Conservation (phyloP, 176 grass and related monocot genomes). For the Triticum urartu region DNA sequence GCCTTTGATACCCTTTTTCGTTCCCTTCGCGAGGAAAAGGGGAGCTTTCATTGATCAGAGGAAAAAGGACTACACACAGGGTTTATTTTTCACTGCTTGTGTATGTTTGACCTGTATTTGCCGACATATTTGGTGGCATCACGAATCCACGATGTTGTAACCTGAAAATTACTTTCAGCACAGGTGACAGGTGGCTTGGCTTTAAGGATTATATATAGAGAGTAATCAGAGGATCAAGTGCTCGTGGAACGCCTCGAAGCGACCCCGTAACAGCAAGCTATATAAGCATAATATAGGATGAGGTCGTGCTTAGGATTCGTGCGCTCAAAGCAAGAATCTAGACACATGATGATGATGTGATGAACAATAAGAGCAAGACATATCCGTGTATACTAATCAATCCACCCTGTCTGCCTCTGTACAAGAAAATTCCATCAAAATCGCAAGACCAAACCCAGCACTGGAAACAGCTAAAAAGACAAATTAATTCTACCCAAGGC, state of each 20-base stretch:
- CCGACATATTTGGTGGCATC: neutral
- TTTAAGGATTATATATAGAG: neutral
- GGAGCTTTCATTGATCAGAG: neutral
- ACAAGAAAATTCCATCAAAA: constrained; percentile 7
- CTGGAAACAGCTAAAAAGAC: neutral
- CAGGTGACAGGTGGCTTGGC: neutral
- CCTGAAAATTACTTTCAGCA: neutral
- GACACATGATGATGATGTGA: neutral
- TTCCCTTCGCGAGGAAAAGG: neutral
- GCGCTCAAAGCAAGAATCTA: constrained; percentile 3
- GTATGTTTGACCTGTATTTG: neutral
- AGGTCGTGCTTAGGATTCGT: neutral
- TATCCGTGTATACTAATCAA: neutral
- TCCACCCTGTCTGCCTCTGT: neutral
- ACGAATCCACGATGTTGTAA: neutral
- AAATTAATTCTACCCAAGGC: neutral
- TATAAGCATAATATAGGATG: neutral
- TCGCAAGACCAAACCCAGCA: neutral
- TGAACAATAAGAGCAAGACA: neutral
- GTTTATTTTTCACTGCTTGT: neutral
- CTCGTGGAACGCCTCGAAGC: neutral
- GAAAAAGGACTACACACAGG: neutral
- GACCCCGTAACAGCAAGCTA: neutral
- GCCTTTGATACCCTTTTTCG: neutral
- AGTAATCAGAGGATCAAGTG: neutral